Base-by-base conservation (phyloP, 345 rosid species). In the Zanthoxylum bungeanum region DNA sequence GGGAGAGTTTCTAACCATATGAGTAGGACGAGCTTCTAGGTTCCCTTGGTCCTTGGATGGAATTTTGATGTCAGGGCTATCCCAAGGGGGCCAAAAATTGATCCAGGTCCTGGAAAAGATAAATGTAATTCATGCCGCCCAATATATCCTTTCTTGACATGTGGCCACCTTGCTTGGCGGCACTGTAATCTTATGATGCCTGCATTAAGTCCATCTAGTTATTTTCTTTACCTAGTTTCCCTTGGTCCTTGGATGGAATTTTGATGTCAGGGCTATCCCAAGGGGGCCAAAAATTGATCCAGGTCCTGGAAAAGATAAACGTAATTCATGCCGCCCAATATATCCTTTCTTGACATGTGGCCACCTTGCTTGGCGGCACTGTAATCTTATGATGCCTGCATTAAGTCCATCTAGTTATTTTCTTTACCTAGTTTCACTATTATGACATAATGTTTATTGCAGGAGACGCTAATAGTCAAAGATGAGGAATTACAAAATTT, bases 381-480 rank as follows among this genome's bases (percentile, higher is more conserved):
- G 14, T 28, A 22, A 28, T 21, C 33, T 69, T 28, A 31, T 64
- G 60, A 61, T 25, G 46, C 52, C 56, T 25, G 31, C n/a, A 17
- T 27, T 60, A 21, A 33, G 66, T 66, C 69, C 57, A 22, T 61
- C 67, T 47, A 36, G 33, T 56, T 64, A 25, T 22, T 77, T 76
- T 22, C 12, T 76, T 57, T 17, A 58, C 65, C n/a, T 50, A 68
- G 60, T 59, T 66, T 69, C 61, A 44, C 60, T 61, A n/a, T 72
- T 30, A 59, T 34, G 24, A 57, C 55, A 53, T 49, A 36, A 25
- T 47, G 49, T 65, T 64, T 79, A 51, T 79, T 81, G 72, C 84
- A 96, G 99, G 98, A 96, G 82, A 96, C 99, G 9, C 88, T 96
- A 57, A 82, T 77, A 71, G 99, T 96, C 60, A 91, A 96, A 83